Evolutionary conservation across 192 early-diverging fungal genomes (phyloP).

Genomic region (Coemansia sp.): DNA sequence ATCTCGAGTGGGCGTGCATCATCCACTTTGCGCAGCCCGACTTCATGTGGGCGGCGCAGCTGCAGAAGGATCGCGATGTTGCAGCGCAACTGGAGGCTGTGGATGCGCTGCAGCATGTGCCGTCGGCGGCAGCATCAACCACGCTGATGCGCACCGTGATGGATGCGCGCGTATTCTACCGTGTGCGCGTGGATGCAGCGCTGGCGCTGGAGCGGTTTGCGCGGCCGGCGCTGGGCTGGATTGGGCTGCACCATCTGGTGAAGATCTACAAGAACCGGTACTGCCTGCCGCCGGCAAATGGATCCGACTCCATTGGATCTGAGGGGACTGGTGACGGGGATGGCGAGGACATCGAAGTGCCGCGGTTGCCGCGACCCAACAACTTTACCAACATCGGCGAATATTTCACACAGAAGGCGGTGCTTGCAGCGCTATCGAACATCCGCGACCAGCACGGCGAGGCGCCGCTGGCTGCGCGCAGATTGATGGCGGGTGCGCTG

Average conservation of each 20-base stretch:
- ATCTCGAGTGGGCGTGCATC: slow-evolving; percentile 89
- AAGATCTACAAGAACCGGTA: slow-evolving; percentile 75
- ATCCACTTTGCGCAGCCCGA: slow-evolving; percentile 85
- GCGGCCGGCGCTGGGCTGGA: slow-evolving; percentile 58
- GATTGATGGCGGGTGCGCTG: slow-evolving; percentile 75
- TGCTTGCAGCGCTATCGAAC: slow-evolving; percentile 71
- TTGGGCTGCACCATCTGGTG: slow-evolving; percentile 71
- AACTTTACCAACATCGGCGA: slow-evolving; percentile 85
- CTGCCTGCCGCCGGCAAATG: slow-evolving; percentile 57
- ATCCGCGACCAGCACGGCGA: slow-evolving; percentile 65
- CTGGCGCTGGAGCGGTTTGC: slow-evolving; percentile 68
- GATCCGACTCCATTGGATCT: slow-evolving; percentile 9
- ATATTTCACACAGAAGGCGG: slow-evolving; percentile 89
- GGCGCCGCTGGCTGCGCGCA: slow-evolving; percentile 62
- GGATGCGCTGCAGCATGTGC: slow-evolving; percentile 62
- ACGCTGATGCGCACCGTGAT: slow-evolving; percentile 74
- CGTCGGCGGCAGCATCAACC: slow-evolving; percentile 67
- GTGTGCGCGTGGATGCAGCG: slow-evolving; percentile 81
- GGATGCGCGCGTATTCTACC: slow-evolving; percentile 81
- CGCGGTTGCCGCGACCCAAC: slow-evolving; percentile 78
- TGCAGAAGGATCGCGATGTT: slow-evolving; percentile 88
- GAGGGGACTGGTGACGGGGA: background rate
- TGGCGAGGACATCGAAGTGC: slow-evolving; percentile 15
- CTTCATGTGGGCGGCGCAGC: slow-evolving; percentile 94
- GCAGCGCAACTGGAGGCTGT: slow-evolving; percentile 90